Base-by-base conservation (phyloP, 2,329 filamentous ascomycete species). In the Penicillium glabrum region DNA sequence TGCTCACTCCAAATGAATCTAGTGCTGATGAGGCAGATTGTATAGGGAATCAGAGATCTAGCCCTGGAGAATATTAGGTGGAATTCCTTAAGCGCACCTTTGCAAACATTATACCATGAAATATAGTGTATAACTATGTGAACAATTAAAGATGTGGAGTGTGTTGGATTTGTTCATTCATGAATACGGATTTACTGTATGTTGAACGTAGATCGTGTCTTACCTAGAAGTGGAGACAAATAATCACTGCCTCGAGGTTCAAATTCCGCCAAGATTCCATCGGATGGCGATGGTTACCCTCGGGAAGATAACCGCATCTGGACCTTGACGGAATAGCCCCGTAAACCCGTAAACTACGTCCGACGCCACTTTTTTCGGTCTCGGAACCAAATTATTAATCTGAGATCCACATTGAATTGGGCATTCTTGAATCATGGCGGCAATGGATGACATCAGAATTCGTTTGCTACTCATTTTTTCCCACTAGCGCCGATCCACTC, bases 321-420 rank as follows among this genome's bases (percentile, higher is more conserved):
- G 46, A 16, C 46, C 35, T 10, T 39, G n/a, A 39, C 35, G 35
- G n/a, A n/a, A 39, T 3, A 19, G 35, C 3, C 35, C 35, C 35
- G 35, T 37, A 19, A n/a, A 19, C n/a, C n/a, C 35, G 16, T 13
- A n/a, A 39, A 19, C 19, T 7, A 41, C 11, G 1, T 39, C 16
- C 24, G 47, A 23, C 16, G 47, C 47, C 47, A 50, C 47, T 50
- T 49, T 49, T 49, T 14, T 46, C 46, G 46, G 46, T 35, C 46
- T 39, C 31, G 33, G 47, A 33, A 5, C 33, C 23, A 27, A 41
- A 39, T 41, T 41, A 50, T 50, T 50, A 41, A 50, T 50, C 8
- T 11, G 6, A 2, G 21, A 29, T 41, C 47, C 47, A 50, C 47
- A 26, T n/a, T 21, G 1, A 14, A 50, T 26, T 39, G 47, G 33